Percentiles rank a stretch among this genome's conserved stretches.
phyloP scores from a whole-genome alignment of 78 protist genomes.

The Dictyostelium firmibasis region DNA sequence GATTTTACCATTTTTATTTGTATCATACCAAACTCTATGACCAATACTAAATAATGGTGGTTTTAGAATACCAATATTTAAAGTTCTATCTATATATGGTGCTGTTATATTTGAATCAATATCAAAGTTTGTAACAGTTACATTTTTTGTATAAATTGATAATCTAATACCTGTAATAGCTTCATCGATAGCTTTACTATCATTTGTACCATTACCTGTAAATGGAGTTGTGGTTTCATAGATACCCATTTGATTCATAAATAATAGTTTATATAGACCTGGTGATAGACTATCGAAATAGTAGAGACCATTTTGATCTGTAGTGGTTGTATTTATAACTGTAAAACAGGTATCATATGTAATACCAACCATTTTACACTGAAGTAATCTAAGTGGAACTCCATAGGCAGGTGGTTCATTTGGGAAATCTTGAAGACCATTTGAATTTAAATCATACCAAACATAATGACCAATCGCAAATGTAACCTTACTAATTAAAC shows the following conservation, averaged over 20 bases:
- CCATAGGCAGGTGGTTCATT: constrained; percentile 25
- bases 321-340: not conserved
- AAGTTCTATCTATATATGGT: not conserved
- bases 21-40: constrained; percentile 33
- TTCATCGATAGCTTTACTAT: constrained; percentile 18
- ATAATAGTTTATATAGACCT: not conserved
- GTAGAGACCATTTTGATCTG: constrained; percentile 17
- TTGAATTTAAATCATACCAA: constrained; percentile 37
- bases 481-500: not conserved
- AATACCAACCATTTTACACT: not conserved
- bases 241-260: not conserved
- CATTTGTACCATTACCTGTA: constrained; percentile 35
- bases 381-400: not conserved
- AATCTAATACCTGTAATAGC: not conserved
- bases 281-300: constrained; percentile 22
- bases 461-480: constrained; percentile 40
- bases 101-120: not conserved
- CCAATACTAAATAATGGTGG: constrained; percentile 15
- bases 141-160: not conserved
- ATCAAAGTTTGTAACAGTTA: not conserved
- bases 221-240: not conserved
- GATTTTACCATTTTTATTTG: constrained; percentile 6
- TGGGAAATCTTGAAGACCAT: constrained; percentile 5
- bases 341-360: not conserved
- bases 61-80: constrained; percentile 2